Conservation (phyloP, 305 asterid genomes). For the Fraxinus greggii region DNA sequence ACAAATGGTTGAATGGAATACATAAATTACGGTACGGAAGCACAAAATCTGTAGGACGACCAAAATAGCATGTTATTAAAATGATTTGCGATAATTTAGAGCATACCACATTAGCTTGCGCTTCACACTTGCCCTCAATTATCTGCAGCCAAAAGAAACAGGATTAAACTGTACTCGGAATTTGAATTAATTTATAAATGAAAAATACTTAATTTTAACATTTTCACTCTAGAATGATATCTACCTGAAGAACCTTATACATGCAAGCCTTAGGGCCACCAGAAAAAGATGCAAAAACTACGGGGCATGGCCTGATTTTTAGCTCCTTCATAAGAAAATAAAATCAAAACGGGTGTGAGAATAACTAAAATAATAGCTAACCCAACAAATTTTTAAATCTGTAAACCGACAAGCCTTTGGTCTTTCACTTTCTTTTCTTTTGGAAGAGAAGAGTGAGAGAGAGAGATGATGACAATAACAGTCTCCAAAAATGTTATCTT, state of each 20-base stretch:
- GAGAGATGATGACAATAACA: background rate
- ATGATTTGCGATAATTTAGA: conserved; percentile 19
- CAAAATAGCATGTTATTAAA: background rate
- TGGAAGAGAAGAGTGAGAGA: background rate
- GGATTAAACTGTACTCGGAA: background rate
- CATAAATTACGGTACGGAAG: background rate
- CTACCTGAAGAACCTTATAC: conserved; percentile 94
- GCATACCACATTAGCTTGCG: conserved; percentile 55
- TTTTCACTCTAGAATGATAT: conserved; percentile 6
- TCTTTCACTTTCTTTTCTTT: background rate
- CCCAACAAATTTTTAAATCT: background rate
- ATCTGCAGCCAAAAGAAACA: conserved; percentile 55
- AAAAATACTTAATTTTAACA: background rate
- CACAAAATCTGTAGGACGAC: conserved; percentile 9
- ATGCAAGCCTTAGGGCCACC: conserved; percentile 94
- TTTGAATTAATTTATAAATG: background rate
- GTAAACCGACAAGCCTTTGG: background rate
- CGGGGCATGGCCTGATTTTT: conserved; percentile 74
- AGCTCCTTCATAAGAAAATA: conserved; percentile 58
- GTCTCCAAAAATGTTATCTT: background rate
- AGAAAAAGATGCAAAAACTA: conserved; percentile 89
- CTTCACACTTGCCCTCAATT: conserved; percentile 70
- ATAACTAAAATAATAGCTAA: background rate
- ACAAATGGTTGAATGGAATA: background rate
- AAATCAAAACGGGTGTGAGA: background rate